Conservation (phyloP, 2,329 filamentous ascomycete genomes). For the Aspergillus costaricaensis region DNA sequence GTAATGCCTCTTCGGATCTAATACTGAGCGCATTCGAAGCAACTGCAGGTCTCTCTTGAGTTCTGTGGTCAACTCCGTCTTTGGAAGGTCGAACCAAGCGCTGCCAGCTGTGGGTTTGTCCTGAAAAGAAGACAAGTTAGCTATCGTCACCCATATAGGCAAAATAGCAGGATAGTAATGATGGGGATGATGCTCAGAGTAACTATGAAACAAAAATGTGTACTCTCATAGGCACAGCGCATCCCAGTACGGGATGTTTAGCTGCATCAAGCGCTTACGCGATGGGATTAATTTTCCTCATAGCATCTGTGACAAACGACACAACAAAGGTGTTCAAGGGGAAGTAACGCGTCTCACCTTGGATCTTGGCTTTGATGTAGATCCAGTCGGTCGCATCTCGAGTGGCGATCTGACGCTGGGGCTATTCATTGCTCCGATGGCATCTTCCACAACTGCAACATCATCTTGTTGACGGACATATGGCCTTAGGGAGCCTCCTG, state of each 20-base stretch:
- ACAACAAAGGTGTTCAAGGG: background rate
- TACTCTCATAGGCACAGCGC: constrained; percentile 70
- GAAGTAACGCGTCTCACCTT: constrained; percentile 49
- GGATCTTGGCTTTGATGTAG: background rate
- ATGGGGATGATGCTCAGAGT: constrained; percentile 58
- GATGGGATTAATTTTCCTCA: constrained; percentile 78
- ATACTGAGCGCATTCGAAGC: constrained; percentile 81
- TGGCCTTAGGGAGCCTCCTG: constrained; percentile 51
- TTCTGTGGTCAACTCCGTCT: constrained; percentile 79
- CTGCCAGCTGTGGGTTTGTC: constrained; percentile 71
- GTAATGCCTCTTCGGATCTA: constrained; percentile 88
- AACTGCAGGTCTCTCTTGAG: constrained; percentile 88
- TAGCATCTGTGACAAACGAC: constrained; percentile 40
- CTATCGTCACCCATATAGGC: background rate
- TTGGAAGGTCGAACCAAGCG: constrained; percentile 85
- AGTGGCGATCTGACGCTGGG: constrained; percentile 39
- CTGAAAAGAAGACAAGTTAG: constrained; percentile 28
- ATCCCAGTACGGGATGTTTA: constrained; percentile 75
- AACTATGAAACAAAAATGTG: constrained; percentile 66
- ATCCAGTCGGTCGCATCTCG: constrained; percentile 21
- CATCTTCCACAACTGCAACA: constrained; percentile 54
- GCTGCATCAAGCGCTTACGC: constrained; percentile 69
- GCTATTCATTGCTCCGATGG: constrained; percentile 52
- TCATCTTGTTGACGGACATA: constrained; percentile 57
- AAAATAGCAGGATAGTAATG: constrained; percentile 22